A percentile compares a stretch with the other conserved stretches of the same genome.
Conservation (phyloP, 139 green algal species). For the Gonium pectorale region DNA sequence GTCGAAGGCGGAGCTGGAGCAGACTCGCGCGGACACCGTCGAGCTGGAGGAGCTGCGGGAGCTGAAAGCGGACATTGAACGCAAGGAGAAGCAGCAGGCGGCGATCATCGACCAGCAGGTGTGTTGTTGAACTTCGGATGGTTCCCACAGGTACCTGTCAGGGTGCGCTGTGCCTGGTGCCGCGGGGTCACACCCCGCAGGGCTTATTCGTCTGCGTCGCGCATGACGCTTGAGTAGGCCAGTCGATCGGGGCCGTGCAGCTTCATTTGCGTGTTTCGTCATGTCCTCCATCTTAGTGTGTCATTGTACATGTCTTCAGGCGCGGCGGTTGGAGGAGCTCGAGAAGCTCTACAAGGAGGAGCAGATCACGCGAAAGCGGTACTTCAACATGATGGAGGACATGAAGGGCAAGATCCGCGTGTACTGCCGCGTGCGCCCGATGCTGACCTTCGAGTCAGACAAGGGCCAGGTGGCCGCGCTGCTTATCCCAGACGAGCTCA, state of each 20-base stretch:
- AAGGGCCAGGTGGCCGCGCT: constrained; percentile 66
- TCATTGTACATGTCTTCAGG: too few relatives aligned
- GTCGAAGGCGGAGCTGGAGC: constrained; percentile 63
- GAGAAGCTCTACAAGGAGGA: constrained; percentile 94
- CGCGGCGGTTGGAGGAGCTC: constrained; percentile 93
- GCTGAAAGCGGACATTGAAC: constrained; percentile 91
- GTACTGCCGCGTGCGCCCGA: constrained; percentile 89
- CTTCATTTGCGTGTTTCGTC: too few relatives aligned
- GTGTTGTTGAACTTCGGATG: background rate
- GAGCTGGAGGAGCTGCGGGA: constrained; percentile 96
- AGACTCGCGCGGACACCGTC: constrained; percentile 62
- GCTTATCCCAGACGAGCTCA: constrained; percentile 88
- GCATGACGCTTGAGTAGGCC: too few relatives aligned
- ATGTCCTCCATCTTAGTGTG: too few relatives aligned
- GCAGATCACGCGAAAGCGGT: constrained; percentile 80
- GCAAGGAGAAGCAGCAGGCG: constrained; percentile 90
- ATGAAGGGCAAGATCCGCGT: constrained; percentile 99
- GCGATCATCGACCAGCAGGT: constrained; percentile 88
- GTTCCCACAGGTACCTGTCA: too few relatives aligned
- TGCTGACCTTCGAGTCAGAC: constrained; percentile 85
- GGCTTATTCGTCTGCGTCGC: too few relatives aligned
- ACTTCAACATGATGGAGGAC: constrained; percentile 94
- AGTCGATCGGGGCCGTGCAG: too few relatives aligned
- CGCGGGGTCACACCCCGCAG: too few relatives aligned
- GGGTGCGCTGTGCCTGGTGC: too few relatives aligned